Percentiles rank a stretch among this genome's conserved stretches.
Evolutionary conservation across 345 rosid species (phyloP).

Genomic region (Camelina laxa): DNA sequence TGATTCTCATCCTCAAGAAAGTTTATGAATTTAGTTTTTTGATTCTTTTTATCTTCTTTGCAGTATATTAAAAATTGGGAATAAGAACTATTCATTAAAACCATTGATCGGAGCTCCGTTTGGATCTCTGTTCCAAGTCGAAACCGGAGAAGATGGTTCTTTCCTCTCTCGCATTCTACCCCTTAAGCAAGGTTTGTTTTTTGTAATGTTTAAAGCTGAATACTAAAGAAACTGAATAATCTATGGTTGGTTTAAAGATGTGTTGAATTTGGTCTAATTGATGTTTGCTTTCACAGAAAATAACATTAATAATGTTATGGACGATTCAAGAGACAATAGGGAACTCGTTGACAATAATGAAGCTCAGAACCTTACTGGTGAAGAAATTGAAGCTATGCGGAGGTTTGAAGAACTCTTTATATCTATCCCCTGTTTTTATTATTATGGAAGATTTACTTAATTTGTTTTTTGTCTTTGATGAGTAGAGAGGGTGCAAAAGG

Average conservation of each 20-base stretch:
- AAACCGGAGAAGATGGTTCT: conserved; percentile 64
- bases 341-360: conserved; percentile 76
- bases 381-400: conserved; percentile 82
- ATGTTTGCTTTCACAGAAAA: conserved; percentile 42
- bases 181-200: conserved; percentile 55
- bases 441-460: background rate
- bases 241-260: background rate
- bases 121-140: conserved; percentile 82
- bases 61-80: conserved; percentile 80
- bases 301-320: conserved; percentile 47
- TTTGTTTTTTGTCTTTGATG: background rate
- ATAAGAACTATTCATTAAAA: conserved; percentile 60
- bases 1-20: background rate
- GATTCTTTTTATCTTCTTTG: background rate
- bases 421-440: background rate
- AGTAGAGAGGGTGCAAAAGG: conserved; percentile 92
- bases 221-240: background rate
- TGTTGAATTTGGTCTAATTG: conserved; percentile 28
- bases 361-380: conserved; percentile 79
- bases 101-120: conserved; percentile 87
- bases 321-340: conserved; percentile 72
- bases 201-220: no score
- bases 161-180: conserved; percentile 59
- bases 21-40: conserved; percentile 6
- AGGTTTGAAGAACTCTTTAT: conserved; percentile 48